A percentile compares a stretch with the other conserved stretches of the same genome.
Evolutionary conservation across 768 basidiomycete genomes (phyloP).

Genomic region (Kwoniella shandongensis): DNA sequence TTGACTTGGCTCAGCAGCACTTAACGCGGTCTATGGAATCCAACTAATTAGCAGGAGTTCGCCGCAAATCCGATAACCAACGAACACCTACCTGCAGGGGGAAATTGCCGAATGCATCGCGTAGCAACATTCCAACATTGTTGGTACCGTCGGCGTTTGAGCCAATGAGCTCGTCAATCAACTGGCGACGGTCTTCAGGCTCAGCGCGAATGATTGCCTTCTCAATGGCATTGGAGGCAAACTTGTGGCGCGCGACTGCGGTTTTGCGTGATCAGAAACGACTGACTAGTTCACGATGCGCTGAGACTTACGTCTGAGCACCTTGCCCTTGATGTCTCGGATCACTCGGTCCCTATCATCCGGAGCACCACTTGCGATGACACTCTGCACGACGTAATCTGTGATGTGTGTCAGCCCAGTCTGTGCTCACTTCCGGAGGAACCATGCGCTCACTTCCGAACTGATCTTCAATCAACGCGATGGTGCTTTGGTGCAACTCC

Average conservation of each 20-base stretch:
- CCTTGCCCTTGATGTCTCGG: slow-evolving; percentile 69
- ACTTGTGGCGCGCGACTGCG: slow-evolving; percentile 61
- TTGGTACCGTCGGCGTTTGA: slow-evolving; percentile 66
- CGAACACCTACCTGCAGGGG: slow-evolving; percentile 39
- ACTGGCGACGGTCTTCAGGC: slow-evolving; percentile 63
- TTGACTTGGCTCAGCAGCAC: slow-evolving; percentile 24
- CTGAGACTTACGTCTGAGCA: slow-evolving; percentile 58
- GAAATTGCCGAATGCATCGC: slow-evolving; percentile 45
- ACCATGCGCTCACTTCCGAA: slow-evolving; percentile 60
- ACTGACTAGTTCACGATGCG: too few relatives aligned
- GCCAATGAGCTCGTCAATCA: slow-evolving; percentile 80
- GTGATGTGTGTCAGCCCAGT: not conserved
- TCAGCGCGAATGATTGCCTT: slow-evolving; percentile 74
- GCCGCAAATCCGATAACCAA: too few relatives aligned
- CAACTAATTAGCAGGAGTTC: too few relatives aligned
- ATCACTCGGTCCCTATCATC: slow-evolving; percentile 70
- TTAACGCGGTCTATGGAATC: slow-evolving; percentile 33
- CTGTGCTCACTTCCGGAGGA: not conserved
- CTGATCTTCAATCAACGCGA: slow-evolving; percentile 80
- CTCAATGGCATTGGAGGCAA: slow-evolving; percentile 94
- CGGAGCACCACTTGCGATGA: slow-evolving; percentile 74
- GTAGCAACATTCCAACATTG: slow-evolving; percentile 56
- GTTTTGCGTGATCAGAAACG: too few relatives aligned
- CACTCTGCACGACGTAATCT: slow-evolving; percentile 90
- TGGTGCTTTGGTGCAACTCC: slow-evolving; percentile 72